phyloP scores from a whole-genome alignment of 768 basidiomycete genomes.

The Thelephora ganbajun region DNA sequence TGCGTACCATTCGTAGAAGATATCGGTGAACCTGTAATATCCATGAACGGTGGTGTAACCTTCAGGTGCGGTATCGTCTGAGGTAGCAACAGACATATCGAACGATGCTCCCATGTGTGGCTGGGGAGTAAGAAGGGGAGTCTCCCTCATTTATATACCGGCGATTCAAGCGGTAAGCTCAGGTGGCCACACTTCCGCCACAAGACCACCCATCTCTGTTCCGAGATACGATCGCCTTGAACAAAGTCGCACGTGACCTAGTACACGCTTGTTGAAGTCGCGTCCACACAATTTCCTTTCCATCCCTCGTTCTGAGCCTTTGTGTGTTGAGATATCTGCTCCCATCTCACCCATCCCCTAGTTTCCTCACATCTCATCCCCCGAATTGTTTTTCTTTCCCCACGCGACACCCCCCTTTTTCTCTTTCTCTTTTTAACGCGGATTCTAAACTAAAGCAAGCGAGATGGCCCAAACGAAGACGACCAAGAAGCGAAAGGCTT shows the following conservation, averaged over 20 bases:
- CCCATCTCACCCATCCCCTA: too few relatives aligned
- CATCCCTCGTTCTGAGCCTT: too few relatives aligned
- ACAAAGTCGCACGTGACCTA: not conserved
- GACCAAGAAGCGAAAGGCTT: conserved; percentile 33
- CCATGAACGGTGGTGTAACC: conserved; percentile 21
- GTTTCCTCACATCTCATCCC: not conserved
- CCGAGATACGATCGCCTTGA: too few relatives aligned
- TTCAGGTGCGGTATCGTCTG: not conserved
- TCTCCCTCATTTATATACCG: not conserved
- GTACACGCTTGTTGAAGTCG: not conserved
- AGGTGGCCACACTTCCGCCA: not conserved
- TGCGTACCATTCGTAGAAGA: conserved; percentile 64
- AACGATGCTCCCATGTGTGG: not conserved
- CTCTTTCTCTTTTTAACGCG: not conserved
- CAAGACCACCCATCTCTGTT: too few relatives aligned
- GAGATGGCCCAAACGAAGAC: conserved; percentile 57
- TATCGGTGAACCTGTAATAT: conserved; percentile 76
- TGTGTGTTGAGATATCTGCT: too few relatives aligned
- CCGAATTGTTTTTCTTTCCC: conserved; percentile 1
- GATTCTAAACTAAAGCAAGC: not conserved
- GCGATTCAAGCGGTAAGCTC: not conserved
- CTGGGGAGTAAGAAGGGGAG: not conserved
- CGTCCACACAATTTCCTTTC: not conserved
- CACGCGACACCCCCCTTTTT: conserved; percentile 2
- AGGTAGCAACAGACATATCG: conserved; percentile 3